phyloP scores from a whole-genome alignment of 2,329 filamentous ascomycete species.

The Talaromyces sp. region DNA sequence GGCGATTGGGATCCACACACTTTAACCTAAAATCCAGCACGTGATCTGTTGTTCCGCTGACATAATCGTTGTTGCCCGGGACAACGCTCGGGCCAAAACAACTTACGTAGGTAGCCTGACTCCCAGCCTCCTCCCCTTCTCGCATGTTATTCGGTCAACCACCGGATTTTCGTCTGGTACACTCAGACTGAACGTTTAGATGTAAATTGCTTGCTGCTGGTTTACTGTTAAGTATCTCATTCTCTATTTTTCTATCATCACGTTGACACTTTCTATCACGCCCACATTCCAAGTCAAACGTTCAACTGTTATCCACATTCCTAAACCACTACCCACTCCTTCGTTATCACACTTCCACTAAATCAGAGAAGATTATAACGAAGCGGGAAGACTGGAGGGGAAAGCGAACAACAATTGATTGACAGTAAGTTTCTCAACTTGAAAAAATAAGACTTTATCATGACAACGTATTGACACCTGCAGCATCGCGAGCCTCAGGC shows the following conservation, averaged over 20 bases:
- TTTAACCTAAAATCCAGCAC: background rate
- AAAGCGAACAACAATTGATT: background rate
- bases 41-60: slow-evolving; percentile 20
- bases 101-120: background rate
- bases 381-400: slow-evolving; percentile 1
- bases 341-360: background rate
- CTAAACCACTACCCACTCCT: background rate
- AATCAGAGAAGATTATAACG: background rate
- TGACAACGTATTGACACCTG: background rate
- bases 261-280: slow-evolving; percentile 18
- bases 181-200: background rate
- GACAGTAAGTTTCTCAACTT: background rate
- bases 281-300: background rate
- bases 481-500: slow-evolving; percentile 3
- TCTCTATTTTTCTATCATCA: background rate
- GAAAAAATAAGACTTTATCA: background rate
- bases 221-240: background rate
- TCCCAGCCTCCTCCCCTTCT: slow-evolving; percentile 35
- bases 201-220: background rate
- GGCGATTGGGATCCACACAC: slow-evolving; percentile 5
- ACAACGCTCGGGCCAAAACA: slow-evolving; percentile 23
- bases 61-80: slow-evolving; percentile 29
- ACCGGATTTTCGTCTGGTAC: slow-evolving; percentile 30
- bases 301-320: slow-evolving; percentile 11
- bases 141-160: slow-evolving; percentile 29